Conservation (phyloP, 169 alveolate species). For the Babesia sp. region DNA sequence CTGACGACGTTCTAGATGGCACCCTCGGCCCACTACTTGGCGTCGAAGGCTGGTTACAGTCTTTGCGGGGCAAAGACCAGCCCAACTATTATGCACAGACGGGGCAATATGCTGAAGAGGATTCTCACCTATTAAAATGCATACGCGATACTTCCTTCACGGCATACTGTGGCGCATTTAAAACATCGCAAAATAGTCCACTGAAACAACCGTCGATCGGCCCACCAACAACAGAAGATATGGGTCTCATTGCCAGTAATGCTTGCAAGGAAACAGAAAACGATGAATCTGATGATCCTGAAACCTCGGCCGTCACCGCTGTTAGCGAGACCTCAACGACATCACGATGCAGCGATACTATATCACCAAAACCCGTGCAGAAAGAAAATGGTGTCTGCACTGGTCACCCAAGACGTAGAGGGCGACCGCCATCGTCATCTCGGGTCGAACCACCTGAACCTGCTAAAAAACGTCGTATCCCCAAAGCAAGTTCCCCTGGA, state of each 20-base stretch:
- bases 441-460: background rate
- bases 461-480: background rate
- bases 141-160: background rate
- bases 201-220: background rate
- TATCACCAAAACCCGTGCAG: background rate
- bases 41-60: constrained; percentile 18
- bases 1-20: constrained; percentile 26
- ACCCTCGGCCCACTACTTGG: constrained; percentile 32
- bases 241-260: background rate
- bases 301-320: background rate
- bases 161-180: no score
- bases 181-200: background rate
- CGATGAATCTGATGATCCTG: background rate
- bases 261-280: background rate
- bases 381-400: background rate
- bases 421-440: no score
- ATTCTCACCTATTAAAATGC: background rate
- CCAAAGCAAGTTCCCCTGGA: background rate
- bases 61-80: background rate
- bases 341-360: background rate
- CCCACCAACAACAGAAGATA: background rate
- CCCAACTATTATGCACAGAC: constrained; percentile 8
- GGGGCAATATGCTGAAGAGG: constrained; percentile 19
- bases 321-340: background rate
- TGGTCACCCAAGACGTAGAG: no score